Base-by-base conservation (phyloP, 352 stramenopile genomes). In the Phytophthora chlamydospora region DNA sequence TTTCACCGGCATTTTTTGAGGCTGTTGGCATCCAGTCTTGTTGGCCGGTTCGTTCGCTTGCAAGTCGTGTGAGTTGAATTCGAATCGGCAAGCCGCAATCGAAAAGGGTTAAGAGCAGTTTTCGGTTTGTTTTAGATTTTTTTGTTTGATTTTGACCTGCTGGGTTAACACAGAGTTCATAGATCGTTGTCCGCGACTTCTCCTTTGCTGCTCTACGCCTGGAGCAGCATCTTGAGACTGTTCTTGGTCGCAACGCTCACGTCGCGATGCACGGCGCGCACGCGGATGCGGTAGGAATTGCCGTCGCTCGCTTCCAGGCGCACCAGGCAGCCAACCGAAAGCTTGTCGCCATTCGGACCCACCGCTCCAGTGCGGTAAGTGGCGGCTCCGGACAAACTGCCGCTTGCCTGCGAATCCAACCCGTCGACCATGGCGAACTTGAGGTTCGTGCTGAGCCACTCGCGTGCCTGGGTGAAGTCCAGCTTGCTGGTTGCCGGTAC, bases 281-380 rank as follows among this genome's bases (percentile, higher is more conserved):
- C 96, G 2, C 93, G 97, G 42, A 98, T 78, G 40, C 92, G 81
- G 66, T 96, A 96, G 19, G 82, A 68, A 35, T 89, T 93, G 39
- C 67, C 79, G 63, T 88, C 71, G 68, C 97, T 95, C 31, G 75
- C 89, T 80, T 98, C 93, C 19, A 98, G 74, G 38, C 92, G 83
- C 31, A 96, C 82, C 34, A 98, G 76, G 66, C 90, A 97, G 14
- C 95, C 95, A 48, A 98, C 91, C 47, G 95, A 97, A 40, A 98
- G 85, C 66, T 97, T 97, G 54, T 98, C 96, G 6, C 94, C 94
- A 50, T 86, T 97, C 17, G 82, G 76, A 39, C 89, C 85, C 50
- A 90, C 82, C 1, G 94, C 83, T 34, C 89, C 94, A 19, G 93
- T 98, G 58, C 91, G 84, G 57, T 97, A 98, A 12, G 91, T 98